phyloP scores from a whole-genome alignment of 106 monocot species.

The Chionographis japonica region DNA sequence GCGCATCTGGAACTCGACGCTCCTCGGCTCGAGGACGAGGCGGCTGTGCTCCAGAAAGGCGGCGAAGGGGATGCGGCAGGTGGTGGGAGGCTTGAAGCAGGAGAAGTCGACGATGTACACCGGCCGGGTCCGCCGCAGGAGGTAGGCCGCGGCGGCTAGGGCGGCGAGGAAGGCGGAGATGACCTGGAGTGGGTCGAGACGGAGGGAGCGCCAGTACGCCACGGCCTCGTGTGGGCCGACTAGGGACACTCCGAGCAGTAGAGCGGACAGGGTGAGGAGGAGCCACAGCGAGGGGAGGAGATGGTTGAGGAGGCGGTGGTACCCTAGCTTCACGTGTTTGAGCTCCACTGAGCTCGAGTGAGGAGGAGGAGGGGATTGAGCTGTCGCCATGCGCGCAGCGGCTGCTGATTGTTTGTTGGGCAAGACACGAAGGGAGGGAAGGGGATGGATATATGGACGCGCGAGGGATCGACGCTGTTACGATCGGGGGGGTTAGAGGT shows the following conservation, averaged over 20 bases:
- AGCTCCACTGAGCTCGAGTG: conserved; percentile 22
- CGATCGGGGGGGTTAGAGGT: too few species aligned
- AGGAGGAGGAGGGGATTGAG: too few species aligned
- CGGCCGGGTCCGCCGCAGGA: conserved; percentile 20
- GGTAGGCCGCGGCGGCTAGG: conserved; percentile 28
- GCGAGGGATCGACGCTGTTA: too few species aligned
- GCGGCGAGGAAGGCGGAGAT: conserved; percentile 25
- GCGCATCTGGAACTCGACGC: conserved; percentile 22
- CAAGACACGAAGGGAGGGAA: too few species aligned
- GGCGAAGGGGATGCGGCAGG: conserved; percentile 33
- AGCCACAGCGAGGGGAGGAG: conserved; percentile 30
- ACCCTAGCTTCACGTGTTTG: conserved; percentile 25
- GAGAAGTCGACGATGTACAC: conserved; percentile 29
- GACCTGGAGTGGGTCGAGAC: conserved; percentile 15
- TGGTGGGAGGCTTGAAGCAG: conserved; percentile 23
- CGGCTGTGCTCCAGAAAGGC: conserved; percentile 32
- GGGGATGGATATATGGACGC: too few species aligned
- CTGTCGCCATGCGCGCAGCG: too few species aligned
- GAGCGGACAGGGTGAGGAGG: conserved; percentile 13
- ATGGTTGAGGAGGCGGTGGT: conserved; percentile 32
- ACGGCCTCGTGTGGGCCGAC: conserved; percentile 25
- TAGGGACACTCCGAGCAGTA: conserved; percentile 10
- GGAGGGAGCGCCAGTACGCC: conserved; percentile 8
- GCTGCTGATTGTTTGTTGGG: too few species aligned
- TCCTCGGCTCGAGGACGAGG: conserved; percentile 18